phyloP scores from a whole-genome alignment of 202 grass and related monocot genomes.

The Schoenoplectus triqueter region DNA sequence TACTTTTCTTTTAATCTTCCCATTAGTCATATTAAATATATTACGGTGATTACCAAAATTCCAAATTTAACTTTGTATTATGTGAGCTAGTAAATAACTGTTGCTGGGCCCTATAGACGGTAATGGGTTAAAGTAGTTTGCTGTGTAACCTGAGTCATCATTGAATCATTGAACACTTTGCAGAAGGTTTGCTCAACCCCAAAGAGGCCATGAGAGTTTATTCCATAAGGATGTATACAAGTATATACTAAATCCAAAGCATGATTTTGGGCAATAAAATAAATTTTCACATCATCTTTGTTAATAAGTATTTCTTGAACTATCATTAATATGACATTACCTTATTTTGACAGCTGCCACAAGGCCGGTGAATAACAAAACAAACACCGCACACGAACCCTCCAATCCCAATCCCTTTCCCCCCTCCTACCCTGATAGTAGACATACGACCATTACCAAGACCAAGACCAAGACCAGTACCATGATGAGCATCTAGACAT shows the following conservation, averaged over 20 bases:
- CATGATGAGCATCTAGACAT: slow-evolving; percentile 82
- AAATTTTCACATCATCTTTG: background rate
- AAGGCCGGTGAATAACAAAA: slow-evolving; percentile 60
- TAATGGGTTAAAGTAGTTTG: slow-evolving; percentile 28
- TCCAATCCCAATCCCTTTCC: slow-evolving; percentile 55
- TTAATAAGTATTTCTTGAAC: slow-evolving; percentile 38
- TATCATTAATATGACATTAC: slow-evolving; percentile 33
- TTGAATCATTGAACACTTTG: background rate
- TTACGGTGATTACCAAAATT: background rate
- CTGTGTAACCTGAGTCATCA: background rate
- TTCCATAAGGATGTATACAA: too few species aligned
- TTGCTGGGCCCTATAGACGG: slow-evolving; percentile 16
- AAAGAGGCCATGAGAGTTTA: too few species aligned
- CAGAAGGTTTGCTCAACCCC: too few species aligned
- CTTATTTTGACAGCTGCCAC: slow-evolving; percentile 35
- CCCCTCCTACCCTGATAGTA: slow-evolving; percentile 43
- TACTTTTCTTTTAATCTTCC: background rate
- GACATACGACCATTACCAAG: background rate
- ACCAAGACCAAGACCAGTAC: slow-evolving; percentile 36
- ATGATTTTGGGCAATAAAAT: too few species aligned
- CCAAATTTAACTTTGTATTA: slow-evolving; percentile 16
- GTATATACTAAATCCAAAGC: too few species aligned
- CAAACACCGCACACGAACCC: slow-evolving; percentile 47
- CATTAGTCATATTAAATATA: too few species aligned
- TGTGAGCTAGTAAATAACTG: slow-evolving; percentile 23